phyloP scores from a whole-genome alignment of 805 yeast species.

The Lachancea sp. region DNA sequence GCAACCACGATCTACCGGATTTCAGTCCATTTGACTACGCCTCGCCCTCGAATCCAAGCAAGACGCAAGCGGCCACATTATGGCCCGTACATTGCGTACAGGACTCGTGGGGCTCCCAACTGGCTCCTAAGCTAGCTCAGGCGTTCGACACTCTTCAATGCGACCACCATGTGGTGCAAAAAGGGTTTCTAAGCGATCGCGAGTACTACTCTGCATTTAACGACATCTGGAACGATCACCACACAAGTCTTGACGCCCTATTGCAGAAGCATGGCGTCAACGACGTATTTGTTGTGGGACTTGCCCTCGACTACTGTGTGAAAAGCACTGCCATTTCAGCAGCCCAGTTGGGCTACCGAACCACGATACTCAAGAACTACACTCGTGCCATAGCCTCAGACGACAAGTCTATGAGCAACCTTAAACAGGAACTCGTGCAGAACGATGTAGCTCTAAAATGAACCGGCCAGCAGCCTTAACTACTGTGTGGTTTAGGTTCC shows the following conservation, averaged over 20 bases:
- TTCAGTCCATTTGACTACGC: constrained; percentile 43
- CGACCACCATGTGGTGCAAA: constrained; percentile 46
- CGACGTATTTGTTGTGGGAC: constrained; percentile 67
- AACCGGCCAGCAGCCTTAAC: too few species aligned
- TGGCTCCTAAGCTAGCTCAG: constrained; percentile 45
- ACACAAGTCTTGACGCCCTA: constrained; percentile 54
- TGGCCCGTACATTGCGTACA: constrained; percentile 96
- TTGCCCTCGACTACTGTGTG: constrained; percentile 87
- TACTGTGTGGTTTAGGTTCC: too few species aligned
- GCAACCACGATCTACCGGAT: constrained; percentile 48
- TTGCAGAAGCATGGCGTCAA: constrained; percentile 44
- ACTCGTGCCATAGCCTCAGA: constrained; percentile 51
- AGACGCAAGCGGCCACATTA: constrained; percentile 39
- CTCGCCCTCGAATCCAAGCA: constrained; percentile 41
- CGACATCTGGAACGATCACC: constrained; percentile 68
- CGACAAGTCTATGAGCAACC: constrained; percentile 18
- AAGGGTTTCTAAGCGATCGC: constrained; percentile 65
- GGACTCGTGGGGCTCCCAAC: constrained; percentile 55
- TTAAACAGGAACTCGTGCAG: constrained; percentile 18
- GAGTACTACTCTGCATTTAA: constrained; percentile 86
- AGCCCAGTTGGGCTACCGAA: constrained; percentile 51
- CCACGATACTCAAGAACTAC: constrained; percentile 53
- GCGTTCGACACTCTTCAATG: constrained; percentile 29
- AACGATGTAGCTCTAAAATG: constrained; percentile 15
- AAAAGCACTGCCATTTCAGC: constrained; percentile 69